These are phyloP conservation scores for Castanea mollissima DNA, from an alignment of 306 rosid species.

Conservation along the genomic window DNA sequence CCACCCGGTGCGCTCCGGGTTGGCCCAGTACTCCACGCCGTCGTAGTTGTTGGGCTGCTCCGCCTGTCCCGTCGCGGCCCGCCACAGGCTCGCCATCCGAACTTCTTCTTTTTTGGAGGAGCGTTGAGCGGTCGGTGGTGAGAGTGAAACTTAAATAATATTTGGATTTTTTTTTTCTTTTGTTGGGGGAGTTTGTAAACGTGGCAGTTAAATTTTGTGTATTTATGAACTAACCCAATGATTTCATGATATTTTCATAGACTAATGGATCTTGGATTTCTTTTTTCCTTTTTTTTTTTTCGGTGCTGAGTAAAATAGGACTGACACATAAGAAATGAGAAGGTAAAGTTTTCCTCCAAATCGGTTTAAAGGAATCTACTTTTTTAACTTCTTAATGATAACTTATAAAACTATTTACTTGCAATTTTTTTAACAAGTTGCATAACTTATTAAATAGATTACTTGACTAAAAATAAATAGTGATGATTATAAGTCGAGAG, in stretches of 20 bases:
- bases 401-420: too few relatives aligned
- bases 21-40: conserved; percentile 35
- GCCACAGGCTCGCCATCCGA: conserved; percentile 32
- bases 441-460: too few relatives aligned
- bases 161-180: background rate
- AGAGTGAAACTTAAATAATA: background rate
- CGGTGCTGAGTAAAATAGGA: too few relatives aligned
- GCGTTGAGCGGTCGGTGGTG: background rate
- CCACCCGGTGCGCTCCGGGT: conserved; percentile 38
- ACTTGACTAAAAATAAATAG: accelerated
- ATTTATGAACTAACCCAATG: background rate
- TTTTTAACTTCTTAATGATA: too few relatives aligned
- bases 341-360: too few relatives aligned
- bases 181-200: background rate
- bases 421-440: too few relatives aligned
- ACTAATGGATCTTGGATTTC: too few relatives aligned
- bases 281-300: too few relatives aligned
- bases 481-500: too few relatives aligned
- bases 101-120: background rate
- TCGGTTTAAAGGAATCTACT: too few relatives aligned
- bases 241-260: too few relatives aligned
- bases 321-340: too few relatives aligned
- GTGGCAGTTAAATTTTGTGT: background rate
- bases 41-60: conserved; percentile 17
- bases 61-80: conserved; percentile 29